A percentile compares a stretch with the other conserved stretches of the same genome.
Conservation (phyloP, 345 rosid species). For the Anastatica hierochuntica region DNA sequence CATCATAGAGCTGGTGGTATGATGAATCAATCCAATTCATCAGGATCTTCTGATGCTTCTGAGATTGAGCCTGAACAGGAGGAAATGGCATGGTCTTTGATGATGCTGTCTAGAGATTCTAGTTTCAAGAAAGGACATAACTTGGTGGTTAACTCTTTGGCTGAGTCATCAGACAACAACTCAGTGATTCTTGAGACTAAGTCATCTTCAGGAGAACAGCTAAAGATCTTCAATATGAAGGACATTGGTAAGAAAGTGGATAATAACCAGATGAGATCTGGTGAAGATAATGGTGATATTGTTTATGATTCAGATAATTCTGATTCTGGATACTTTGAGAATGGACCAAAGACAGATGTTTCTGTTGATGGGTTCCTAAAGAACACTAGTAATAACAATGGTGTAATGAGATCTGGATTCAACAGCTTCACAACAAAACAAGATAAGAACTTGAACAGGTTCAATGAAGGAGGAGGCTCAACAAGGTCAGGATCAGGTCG, state of each 20-base stretch:
- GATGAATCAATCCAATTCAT: constrained; percentile 30
- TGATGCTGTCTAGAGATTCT: constrained; percentile 78
- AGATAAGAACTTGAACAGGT: constrained; percentile 32
- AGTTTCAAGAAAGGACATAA: constrained; percentile 37
- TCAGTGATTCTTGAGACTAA: no score
- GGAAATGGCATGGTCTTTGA: constrained; percentile 56
- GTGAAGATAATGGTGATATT: constrained; percentile 15
- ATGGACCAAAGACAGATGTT: constrained; percentile 51
- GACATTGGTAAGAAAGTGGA: no score
- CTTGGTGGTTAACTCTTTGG: constrained; percentile 31
- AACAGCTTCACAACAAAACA: constrained; percentile 30
- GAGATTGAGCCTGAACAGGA: constrained; percentile 69
- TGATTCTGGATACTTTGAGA: constrained; percentile 60
- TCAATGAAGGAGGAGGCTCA: constrained; percentile 21
- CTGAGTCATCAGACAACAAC: constrained; percentile 61
- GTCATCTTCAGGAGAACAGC: no score
- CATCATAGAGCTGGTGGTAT: constrained; percentile 3
- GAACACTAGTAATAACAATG: no score
- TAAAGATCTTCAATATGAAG: constrained; percentile 28
- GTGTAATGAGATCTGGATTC: no score
- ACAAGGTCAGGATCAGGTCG: no score
- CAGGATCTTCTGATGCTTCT: constrained; percentile 39
- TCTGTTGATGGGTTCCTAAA: constrained; percentile 38
- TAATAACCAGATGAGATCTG: no score
- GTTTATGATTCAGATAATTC: constrained; percentile 40